These are phyloP conservation scores for Epichloe glyceriae DNA, from an alignment of 2,329 filamentous ascomycete species.

Conservation along the genomic window DNA sequence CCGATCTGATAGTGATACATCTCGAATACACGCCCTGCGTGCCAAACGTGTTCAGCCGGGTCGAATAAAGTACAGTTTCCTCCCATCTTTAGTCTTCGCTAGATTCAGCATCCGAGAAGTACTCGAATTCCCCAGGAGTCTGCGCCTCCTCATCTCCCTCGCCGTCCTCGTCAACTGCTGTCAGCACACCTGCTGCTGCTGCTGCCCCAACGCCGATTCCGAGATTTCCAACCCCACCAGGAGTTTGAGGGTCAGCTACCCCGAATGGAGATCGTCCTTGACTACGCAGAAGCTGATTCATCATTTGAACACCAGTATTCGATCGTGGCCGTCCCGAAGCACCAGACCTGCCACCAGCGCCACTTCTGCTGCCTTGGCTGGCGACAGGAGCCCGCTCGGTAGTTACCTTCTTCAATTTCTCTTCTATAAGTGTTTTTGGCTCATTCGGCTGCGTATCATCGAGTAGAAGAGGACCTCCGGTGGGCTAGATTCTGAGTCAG, in stretches of 20 bases:
- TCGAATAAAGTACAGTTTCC: background rate
- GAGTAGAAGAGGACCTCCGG: constrained; percentile 85
- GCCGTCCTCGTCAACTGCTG: constrained; percentile 74
- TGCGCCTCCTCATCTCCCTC: constrained; percentile 62
- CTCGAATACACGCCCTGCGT: constrained; percentile 6
- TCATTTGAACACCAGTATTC: constrained; percentile 18
- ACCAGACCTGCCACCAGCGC: constrained; percentile 19
- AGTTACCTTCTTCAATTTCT: constrained; percentile 77
- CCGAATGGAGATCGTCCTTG: constrained; percentile 23
- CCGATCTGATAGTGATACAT: constrained; percentile 6
- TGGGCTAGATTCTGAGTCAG: constrained; percentile 47
- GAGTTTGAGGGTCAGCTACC: constrained; percentile 16
- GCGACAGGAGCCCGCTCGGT: constrained; percentile 49
- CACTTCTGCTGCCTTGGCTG: constrained; percentile 17
- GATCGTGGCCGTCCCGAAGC: constrained; percentile 18
- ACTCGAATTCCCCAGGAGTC: constrained; percentile 62
- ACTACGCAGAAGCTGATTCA: constrained; percentile 31
- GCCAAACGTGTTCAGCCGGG: background rate
- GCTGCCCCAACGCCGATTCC: constrained; percentile 40
- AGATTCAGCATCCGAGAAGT: constrained; percentile 55
- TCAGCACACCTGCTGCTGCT: constrained; percentile 68
- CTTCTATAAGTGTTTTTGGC: constrained; percentile 68
- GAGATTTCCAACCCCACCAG: constrained; percentile 30
- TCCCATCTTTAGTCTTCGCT: constrained; percentile 15
- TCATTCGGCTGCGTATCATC: constrained; percentile 71